Conservation (phyloP, 495 filamentous ascomycete genomes). For the Penicillium macrosclerotiorum region DNA sequence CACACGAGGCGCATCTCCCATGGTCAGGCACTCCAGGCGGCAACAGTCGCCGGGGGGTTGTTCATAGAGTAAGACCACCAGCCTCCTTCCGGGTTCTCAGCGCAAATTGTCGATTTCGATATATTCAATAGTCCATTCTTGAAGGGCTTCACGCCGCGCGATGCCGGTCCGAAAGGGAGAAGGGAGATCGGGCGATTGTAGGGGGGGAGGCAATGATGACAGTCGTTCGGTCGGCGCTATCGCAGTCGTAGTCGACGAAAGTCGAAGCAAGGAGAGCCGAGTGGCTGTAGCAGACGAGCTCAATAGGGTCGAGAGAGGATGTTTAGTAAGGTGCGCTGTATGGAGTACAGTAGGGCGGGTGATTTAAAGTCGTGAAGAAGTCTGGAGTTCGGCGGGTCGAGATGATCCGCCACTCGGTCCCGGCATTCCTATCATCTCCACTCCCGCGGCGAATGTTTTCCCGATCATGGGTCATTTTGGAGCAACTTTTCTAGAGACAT, state of each 20-base stretch:
- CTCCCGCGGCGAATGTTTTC: slow-evolving; percentile 3
- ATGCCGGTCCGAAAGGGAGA: slow-evolving; percentile 6
- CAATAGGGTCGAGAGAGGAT: too few species aligned
- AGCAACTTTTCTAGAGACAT: too few species aligned
- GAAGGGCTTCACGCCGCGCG: slow-evolving; percentile 9
- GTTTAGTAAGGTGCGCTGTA: not conserved
- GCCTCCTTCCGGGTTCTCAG: slow-evolving; percentile 1
- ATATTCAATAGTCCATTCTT: slow-evolving; percentile 21
- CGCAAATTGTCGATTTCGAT: not conserved
- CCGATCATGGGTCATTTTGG: too few species aligned
- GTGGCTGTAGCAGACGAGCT: too few species aligned
- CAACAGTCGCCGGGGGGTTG: slow-evolving; percentile 20
- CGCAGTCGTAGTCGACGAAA: too few species aligned
- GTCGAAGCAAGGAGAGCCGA: too few species aligned
- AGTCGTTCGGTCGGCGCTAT: too few species aligned
- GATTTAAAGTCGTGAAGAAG: slow-evolving; percentile 7
- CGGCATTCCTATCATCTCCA: slow-evolving; percentile 12
- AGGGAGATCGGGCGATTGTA: slow-evolving; percentile 2
- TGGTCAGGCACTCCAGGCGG: slow-evolving; percentile 26
- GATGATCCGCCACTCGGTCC: slow-evolving; percentile 23
- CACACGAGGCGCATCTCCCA: slow-evolving; percentile 37
- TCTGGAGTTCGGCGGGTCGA: slow-evolving; percentile 21
- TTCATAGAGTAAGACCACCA: slow-evolving; percentile 16
- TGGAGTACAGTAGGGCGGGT: not conserved
- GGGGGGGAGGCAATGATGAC: too few species aligned